These are phyloP conservation scores for Cercospora sp. DNA, from an alignment of 2,329 filamentous ascomycete species.

Conservation along the genomic window DNA sequence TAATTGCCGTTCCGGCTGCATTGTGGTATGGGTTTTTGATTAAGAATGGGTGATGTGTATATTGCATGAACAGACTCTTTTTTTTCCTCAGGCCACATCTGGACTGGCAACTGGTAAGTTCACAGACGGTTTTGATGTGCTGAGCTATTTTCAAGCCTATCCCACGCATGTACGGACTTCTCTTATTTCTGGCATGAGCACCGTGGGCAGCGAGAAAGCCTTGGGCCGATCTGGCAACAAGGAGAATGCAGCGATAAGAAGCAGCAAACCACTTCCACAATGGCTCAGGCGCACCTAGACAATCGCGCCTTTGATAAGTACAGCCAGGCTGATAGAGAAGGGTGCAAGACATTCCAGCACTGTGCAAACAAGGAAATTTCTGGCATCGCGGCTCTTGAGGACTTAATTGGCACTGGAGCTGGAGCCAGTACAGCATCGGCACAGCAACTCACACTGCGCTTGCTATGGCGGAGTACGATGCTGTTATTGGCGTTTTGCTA, in stretches of 20 bases:
- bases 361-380: neutral
- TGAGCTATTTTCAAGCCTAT: neutral
- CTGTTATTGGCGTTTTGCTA: neutral
- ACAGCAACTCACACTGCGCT: neutral
- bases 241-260: neutral
- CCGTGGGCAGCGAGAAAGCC: too few species aligned
- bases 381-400: neutral
- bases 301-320: neutral
- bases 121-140: neutral
- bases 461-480: neutral
- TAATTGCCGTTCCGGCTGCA: slow-evolving; percentile 23
- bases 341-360: neutral
- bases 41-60: slow-evolving; percentile 20
- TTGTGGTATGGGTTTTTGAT: slow-evolving; percentile 27
- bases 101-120: neutral
- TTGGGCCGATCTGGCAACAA: neutral
- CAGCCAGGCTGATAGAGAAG: neutral
- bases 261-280: neutral
- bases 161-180: too few species aligned
- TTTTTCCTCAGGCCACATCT: neutral
- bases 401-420: neutral
- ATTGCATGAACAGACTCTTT: neutral
- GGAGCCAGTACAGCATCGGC: neutral
- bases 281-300: neutral
- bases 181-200: too few species aligned